phyloP scores from a whole-genome alignment of 2,329 filamentous ascomycete species.

The Fusarium irregulare region DNA sequence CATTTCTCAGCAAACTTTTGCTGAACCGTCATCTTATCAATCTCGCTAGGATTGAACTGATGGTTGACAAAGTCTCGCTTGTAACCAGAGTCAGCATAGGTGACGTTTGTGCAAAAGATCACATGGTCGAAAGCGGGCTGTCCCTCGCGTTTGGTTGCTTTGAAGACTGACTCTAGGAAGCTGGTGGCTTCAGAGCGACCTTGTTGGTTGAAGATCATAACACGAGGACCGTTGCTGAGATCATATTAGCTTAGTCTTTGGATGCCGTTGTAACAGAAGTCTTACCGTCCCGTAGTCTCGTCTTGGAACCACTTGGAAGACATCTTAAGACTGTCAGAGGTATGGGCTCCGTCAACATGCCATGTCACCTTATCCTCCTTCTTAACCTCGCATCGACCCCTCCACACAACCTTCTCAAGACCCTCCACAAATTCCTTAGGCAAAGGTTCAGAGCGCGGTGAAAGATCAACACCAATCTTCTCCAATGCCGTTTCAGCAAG shows the following conservation, averaged over 20 bases:
- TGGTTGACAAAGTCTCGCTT: conserved; percentile 69
- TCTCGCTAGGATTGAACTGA: conserved; percentile 63
- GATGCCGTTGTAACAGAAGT: not conserved
- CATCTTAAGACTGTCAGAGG: conserved; percentile 85
- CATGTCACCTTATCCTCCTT: conserved; percentile 71
- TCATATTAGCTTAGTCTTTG: not conserved
- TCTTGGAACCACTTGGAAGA: conserved; percentile 84
- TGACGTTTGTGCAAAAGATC: conserved; percentile 85
- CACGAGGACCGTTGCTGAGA: conserved; percentile 54
- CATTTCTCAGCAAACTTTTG: conserved; percentile 65
- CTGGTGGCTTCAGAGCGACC: conserved; percentile 64
- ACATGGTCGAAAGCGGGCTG: conserved; percentile 72
- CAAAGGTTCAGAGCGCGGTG: conserved; percentile 52
- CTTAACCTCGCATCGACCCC: conserved; percentile 80
- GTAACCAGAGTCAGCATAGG: conserved; percentile 62
- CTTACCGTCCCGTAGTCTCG: conserved; percentile 54
- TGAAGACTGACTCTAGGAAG: conserved; percentile 63
- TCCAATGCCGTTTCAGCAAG: conserved; percentile 63
- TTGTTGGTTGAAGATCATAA: conserved; percentile 91
- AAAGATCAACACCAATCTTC: conserved; percentile 55
- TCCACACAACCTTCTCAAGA: conserved; percentile 78
- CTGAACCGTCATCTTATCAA: conserved; percentile 64
- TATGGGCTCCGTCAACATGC: conserved; percentile 95
- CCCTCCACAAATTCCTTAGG: conserved; percentile 76
- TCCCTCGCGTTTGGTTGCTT: conserved; percentile 48